Base-by-base conservation (phyloP, 441 rosid species). In the Populus hybrid region DNA sequence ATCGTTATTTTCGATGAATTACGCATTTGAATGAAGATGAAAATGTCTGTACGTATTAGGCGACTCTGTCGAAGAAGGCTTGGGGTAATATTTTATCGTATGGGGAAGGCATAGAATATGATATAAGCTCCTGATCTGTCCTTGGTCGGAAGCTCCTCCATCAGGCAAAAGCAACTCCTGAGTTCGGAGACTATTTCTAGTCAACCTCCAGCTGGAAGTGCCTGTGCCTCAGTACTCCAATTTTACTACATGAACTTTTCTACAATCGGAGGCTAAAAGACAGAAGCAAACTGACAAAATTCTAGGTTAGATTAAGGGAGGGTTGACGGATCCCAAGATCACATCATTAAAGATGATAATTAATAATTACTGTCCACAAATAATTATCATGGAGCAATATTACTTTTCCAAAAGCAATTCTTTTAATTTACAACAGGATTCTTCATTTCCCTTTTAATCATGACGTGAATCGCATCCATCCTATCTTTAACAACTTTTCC, bases 311-410 rank as follows among this genome's bases (percentile, higher is more conserved):
- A 75, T 69, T 14, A 69, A 14, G 21, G 30, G 5, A 1, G 14
- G 68, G 50, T 81, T 72, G 78, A 61, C 68, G 59, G 86, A 80
- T 80, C 81, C 80, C 81, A 28, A 83, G 67, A 72, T 76, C 21
- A 20, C 40, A 77, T 83, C 38, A 77, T 77, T 77, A 54, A 79
- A 74, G 76, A 66, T 21, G 34, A 66, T 54, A 3, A 68, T 67
- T 68, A 36, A 77, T 64, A 2, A 75, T 73, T 71, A 63, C 16
- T 35, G 35, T 42, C 30, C 26, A 24, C 5, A 36, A 23, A 30
- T 3, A 30, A 30, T 42, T 70, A 69, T 50, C 40, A 30, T 3
- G 32, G 32, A 30, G 32, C 32, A 30, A 59, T 16, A 7, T 30
- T n/a, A 12, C 72, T 75, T 76, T 80, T 61, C 54, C 46, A 40